phyloP scores from a whole-genome alignment of 2,329 filamentous ascomycete species.

The Fusarium setosum region DNA sequence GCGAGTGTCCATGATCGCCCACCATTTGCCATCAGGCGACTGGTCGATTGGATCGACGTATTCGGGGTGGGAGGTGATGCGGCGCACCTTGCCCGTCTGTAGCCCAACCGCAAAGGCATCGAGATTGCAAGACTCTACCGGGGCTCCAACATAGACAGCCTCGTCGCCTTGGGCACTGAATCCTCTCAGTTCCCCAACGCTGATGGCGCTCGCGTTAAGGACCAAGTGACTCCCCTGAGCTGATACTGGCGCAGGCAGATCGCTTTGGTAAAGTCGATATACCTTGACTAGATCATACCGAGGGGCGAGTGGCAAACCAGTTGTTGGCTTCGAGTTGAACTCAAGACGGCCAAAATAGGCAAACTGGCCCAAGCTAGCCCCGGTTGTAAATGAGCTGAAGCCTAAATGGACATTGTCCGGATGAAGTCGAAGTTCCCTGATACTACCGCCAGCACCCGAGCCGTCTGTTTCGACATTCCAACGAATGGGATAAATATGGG shows the following conservation, averaged over 20 bases:
- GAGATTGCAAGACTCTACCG: slow-evolving; percentile 56
- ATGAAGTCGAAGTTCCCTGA: slow-evolving; percentile 58
- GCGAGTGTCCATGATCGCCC: slow-evolving; percentile 56
- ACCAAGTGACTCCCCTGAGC: neutral
- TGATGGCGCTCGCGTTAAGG: neutral
- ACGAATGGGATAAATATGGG: slow-evolving; percentile 3
- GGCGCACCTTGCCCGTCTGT: slow-evolving; percentile 52
- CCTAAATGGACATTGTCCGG: slow-evolving; percentile 57
- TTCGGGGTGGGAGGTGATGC: slow-evolving; percentile 56
- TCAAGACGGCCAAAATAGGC: slow-evolving; percentile 51
- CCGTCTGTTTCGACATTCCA: slow-evolving; percentile 39
- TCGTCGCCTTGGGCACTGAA: slow-evolving; percentile 55
- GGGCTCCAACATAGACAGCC: slow-evolving; percentile 53
- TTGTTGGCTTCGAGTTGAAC: slow-evolving; percentile 51
- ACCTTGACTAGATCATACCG: slow-evolving; percentile 56
- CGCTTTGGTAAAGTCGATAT: slow-evolving; percentile 45
- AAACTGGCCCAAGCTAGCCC: slow-evolving; percentile 32
- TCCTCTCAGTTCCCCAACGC: slow-evolving; percentile 57
- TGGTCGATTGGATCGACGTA: slow-evolving; percentile 56
- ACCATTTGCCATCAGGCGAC: slow-evolving; percentile 55
- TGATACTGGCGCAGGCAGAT: neutral
- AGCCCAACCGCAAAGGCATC: slow-evolving; percentile 57
- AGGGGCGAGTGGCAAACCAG: slow-evolving; percentile 43
- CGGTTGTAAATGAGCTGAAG: slow-evolving; percentile 51
- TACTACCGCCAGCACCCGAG: slow-evolving; percentile 44